phyloP scores from a whole-genome alignment of 2,329 filamentous ascomycete genomes.

The Aspergillus transmontanensis region DNA sequence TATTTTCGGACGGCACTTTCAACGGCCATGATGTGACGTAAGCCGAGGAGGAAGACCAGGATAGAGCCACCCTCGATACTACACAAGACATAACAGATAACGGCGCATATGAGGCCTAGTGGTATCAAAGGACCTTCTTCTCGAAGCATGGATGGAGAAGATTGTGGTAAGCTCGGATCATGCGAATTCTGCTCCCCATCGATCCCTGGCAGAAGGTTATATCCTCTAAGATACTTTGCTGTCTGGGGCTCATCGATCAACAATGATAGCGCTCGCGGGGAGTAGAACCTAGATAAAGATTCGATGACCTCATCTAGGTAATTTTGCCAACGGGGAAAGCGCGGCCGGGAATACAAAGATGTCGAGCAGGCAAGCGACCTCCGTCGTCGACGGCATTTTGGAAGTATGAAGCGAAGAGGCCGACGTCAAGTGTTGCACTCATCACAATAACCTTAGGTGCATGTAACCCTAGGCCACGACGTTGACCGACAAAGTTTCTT shows the following conservation, averaged over 20 bases:
- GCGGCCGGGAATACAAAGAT: slow-evolving; percentile 47
- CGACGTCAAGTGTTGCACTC: slow-evolving; percentile 52
- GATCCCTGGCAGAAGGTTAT: slow-evolving; percentile 2
- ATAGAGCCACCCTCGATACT: slow-evolving; percentile 49
- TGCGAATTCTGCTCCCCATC: not conserved
- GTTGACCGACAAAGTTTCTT: slow-evolving; percentile 44
- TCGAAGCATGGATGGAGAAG: slow-evolving; percentile 23
- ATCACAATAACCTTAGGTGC: slow-evolving; percentile 52
- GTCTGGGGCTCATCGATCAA: slow-evolving; percentile 16
- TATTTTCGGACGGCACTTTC: slow-evolving; percentile 32
- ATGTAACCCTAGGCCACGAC: slow-evolving; percentile 32
- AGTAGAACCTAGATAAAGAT: slow-evolving; percentile 29
- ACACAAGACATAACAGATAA: slow-evolving; percentile 50
- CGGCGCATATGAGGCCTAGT: slow-evolving; percentile 45
- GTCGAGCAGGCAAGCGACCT: slow-evolving; percentile 39
- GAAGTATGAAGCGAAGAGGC: slow-evolving; percentile 51
- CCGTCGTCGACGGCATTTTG: slow-evolving; percentile 31
- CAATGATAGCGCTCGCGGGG: slow-evolving; percentile 16
- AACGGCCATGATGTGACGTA: slow-evolving; percentile 41
- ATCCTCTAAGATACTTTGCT: slow-evolving; percentile 10
- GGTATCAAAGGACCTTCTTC: slow-evolving; percentile 46
- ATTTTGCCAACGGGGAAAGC: slow-evolving; percentile 46
- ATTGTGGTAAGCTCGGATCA: not conserved
- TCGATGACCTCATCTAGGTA: slow-evolving; percentile 46
- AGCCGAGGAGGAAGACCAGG: slow-evolving; percentile 53